Percentiles rank a stretch among this genome's conserved stretches.
phyloP scores from a whole-genome alignment of 352 stramenopile species.

The Phytopythium helicoides region DNA sequence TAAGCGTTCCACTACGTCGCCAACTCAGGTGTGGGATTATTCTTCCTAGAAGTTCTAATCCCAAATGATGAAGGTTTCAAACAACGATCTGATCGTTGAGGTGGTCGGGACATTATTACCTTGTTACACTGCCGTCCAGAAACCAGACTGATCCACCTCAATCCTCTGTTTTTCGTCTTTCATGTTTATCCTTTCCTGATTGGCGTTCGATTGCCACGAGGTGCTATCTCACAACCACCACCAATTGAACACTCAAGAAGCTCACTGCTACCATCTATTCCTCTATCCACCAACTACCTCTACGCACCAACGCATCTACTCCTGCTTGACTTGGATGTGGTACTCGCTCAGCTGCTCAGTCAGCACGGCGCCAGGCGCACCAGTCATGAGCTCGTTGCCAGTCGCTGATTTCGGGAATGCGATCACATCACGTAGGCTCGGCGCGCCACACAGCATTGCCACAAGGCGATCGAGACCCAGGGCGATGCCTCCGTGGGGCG shows the following conservation, averaged over 20 bases:
- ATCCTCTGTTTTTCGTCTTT: conserved; percentile 3
- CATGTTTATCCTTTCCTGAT: too few species aligned
- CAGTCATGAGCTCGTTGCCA: conserved; percentile 88
- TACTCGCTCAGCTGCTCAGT: conserved; percentile 74
- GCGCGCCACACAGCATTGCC: conserved; percentile 74
- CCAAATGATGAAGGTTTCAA: conserved; percentile 85
- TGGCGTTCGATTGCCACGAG: too few species aligned
- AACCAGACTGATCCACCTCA: conserved; percentile 58
- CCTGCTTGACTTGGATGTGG: conserved; percentile 27
- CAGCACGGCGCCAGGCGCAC: conserved; percentile 61
- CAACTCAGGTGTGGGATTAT: conserved; percentile 71
- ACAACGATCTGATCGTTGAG: conserved; percentile 52
- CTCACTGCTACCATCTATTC: conserved; percentile 4
- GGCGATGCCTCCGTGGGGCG: conserved; percentile 83
- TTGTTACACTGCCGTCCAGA: conserved; percentile 78
- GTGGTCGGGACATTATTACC: conserved; percentile 74
- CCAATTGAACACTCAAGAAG: too few species aligned
- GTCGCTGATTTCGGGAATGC: conserved; percentile 90
- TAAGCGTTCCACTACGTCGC: background rate
- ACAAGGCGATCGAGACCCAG: conserved; percentile 85
- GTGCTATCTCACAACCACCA: too few species aligned
- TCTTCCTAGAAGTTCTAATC: conserved; percentile 84
- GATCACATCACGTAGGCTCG: conserved; percentile 86
- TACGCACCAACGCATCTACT: conserved; percentile 3
- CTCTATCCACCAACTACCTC: background rate